Base-by-base conservation (phyloP, 169 alveolate genomes). In the Neospora caninum region DNA sequence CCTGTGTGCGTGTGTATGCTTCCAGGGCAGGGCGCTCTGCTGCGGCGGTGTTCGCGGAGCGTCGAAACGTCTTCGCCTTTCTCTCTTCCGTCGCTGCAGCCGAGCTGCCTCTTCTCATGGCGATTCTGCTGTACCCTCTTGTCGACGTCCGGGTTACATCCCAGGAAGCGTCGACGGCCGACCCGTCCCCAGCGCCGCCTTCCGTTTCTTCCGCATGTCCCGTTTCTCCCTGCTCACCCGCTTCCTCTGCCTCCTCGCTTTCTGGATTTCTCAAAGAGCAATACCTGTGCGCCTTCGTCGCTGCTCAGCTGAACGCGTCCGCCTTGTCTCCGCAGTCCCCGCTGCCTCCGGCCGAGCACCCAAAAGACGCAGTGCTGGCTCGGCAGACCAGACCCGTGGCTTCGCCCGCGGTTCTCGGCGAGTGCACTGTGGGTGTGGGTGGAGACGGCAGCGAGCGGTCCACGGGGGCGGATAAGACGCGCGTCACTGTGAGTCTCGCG, bases 31-130 rank as follows among this genome's bases (percentile, higher is more conserved):
- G 64, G 36, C 89, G 89, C 0, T 82, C 89, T 13, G 89, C 89
- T 16, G 13, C 67, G 69, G 41, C 89, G 2, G 34, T 36, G 36
- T 82, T 82, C 36, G 53, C 89, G n/a, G 43, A 82, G 41, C 89
- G 89, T 43, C 89, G 89, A 41, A 82, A 27, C 67, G 39, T 82
- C 39, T 82, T 82, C 39, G n/a, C 89, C 38, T 82, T 82, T 67
- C 54, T 82, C 38, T 82, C 89, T 18, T 42, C 89, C 4, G 34
- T 41, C 53, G 89, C 89, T 34, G 27, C 89, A 9, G 39, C 0
- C 36, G 89, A 82, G 67, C 89, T 82, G 6, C 89, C 89, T 7
- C 67, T 82, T 22, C 69, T 82, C 54, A 64, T 82, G 34, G 2
- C 89, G 31, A 36, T 82, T 27, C 89, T 82, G 10, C 64, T 82